Conservation (phyloP, 2,329 filamentous ascomycete genomes). For the Coniochaeta prunicola region DNA sequence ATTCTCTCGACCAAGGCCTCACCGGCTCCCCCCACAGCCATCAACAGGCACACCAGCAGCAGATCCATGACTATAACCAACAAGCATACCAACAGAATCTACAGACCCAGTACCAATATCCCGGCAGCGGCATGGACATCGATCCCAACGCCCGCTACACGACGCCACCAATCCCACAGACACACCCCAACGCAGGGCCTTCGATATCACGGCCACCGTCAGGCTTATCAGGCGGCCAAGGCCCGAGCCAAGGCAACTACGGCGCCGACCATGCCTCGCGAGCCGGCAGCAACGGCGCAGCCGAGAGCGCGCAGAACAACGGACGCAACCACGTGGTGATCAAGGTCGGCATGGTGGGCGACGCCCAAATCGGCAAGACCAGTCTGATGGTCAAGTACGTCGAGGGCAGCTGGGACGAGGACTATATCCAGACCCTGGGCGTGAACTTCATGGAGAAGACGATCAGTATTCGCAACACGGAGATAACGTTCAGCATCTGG, state of each 20-base stretch:
- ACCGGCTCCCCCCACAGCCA: constrained; percentile 30
- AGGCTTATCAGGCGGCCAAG: constrained; percentile 35
- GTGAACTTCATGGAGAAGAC: constrained; percentile 99
- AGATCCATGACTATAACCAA: constrained; percentile 2
- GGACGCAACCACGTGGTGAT: constrained; percentile 78
- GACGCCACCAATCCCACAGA: constrained; percentile 33
- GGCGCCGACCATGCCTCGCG: constrained; percentile 36
- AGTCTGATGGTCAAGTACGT: constrained; percentile 99
- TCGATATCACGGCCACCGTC: constrained; percentile 49
- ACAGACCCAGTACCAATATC: constrained; percentile 4
- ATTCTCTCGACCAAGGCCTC: constrained; percentile 43
- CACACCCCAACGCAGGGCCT: constrained; percentile 24
- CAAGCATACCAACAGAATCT: constrained; percentile 3
- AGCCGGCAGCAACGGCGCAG: constrained; percentile 28
- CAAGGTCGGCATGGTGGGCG: constrained; percentile 99
- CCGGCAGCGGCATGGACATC: constrained; percentile 18
- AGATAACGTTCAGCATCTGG: constrained; percentile 99
- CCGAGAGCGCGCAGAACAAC: constrained; percentile 27
- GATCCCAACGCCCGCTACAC: constrained; percentile 37
- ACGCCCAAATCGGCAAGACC: constrained; percentile 98
- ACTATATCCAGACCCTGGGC: constrained; percentile 97
- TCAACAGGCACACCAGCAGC: constrained; percentile 18
- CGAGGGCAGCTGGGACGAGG: constrained; percentile 98
- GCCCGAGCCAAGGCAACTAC: constrained; percentile 21
- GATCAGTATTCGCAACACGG: constrained; percentile 97